Percentiles rank a stretch among this genome's conserved stretches.
Conservation (phyloP, 2,329 filamentous ascomycete species). For the Ophiocordyceps sinensis region DNA sequence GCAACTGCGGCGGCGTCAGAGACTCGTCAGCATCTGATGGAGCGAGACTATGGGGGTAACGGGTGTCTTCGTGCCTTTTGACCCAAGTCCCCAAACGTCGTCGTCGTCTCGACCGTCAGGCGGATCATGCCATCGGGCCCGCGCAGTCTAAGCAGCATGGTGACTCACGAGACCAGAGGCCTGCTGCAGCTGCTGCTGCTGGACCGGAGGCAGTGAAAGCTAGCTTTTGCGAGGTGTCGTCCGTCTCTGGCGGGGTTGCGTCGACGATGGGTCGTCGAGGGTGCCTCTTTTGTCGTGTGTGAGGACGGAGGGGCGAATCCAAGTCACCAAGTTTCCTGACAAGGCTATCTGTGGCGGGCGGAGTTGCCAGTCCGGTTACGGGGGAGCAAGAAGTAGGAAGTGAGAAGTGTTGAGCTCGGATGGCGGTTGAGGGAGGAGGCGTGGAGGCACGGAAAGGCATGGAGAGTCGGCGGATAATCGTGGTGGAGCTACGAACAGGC, state of each 20-base stretch:
- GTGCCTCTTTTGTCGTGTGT: too few relatives aligned
- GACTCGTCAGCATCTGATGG: not conserved
- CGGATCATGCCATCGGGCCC: conserved; percentile 89
- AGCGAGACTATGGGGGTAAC: not conserved
- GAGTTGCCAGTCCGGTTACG: too few relatives aligned
- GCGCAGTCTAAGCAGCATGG: conserved; percentile 74
- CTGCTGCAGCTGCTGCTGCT: too few relatives aligned
- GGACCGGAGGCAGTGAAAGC: too few relatives aligned
- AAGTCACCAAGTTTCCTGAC: too few relatives aligned
- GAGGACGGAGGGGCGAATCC: too few relatives aligned
- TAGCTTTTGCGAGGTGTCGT: too few relatives aligned
- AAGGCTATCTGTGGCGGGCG: too few relatives aligned
- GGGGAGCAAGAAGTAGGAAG: not conserved
- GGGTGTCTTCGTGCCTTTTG: conserved; percentile 28
- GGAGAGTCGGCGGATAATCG: not conserved
- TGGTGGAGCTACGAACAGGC: not conserved
- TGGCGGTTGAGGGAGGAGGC: not conserved
- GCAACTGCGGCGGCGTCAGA: conserved; percentile 25
- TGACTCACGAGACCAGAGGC: conserved; percentile 6
- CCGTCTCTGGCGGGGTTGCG: too few relatives aligned
- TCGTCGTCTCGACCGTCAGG: conserved; percentile 58
- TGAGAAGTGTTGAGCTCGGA: not conserved
- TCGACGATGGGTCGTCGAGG: too few relatives aligned
- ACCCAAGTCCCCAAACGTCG: conserved; percentile 54
- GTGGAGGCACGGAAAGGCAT: conserved; percentile 6